Evolutionary conservation across 176 grass and related monocot genomes (phyloP).

Genomic region (Elymus sibiricus): DNA sequence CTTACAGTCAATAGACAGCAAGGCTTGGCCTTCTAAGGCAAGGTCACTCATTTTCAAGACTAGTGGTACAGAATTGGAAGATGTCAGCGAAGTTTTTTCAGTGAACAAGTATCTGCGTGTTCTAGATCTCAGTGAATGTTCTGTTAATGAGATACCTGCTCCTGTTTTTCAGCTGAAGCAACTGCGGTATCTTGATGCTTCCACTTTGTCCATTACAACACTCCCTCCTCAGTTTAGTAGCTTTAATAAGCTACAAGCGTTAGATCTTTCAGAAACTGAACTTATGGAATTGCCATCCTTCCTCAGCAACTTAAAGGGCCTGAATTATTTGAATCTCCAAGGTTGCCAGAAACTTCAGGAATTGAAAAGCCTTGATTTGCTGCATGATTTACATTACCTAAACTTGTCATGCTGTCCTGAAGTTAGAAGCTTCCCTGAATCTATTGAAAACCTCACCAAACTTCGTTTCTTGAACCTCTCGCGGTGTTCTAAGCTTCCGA

Average conservation of each 20-base stretch:
- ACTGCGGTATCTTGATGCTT: constrained; percentile 58
- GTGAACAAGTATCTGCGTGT: constrained; percentile 43
- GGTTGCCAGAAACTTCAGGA: constrained; percentile 46
- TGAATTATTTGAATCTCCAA: constrained; percentile 60
- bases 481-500: constrained; percentile 25
- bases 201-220: constrained; percentile 32
- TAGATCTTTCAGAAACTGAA: constrained; percentile 55
- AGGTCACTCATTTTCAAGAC: constrained; percentile 43
- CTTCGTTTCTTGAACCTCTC: constrained; percentile 36
- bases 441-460: constrained; percentile 31
- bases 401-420: constrained; percentile 39
- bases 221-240: constrained; percentile 33
- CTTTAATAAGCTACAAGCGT: constrained; percentile 43
- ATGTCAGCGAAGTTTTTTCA: constrained; percentile 42
- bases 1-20: constrained; percentile 36
- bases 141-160: constrained; percentile 32
- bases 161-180: constrained; percentile 50
- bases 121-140: constrained; percentile 47
- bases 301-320: constrained; percentile 32
- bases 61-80: constrained; percentile 11
- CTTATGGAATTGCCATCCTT: constrained; percentile 38
- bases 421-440: constrained; percentile 38
- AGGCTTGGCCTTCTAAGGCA: constrained; percentile 44
- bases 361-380: constrained; percentile 31
- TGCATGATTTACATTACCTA: constrained; percentile 36